Evolutionary conservation across 164 flowering plant genomes (phyloP).

Genomic region (Stephania japonica): DNA sequence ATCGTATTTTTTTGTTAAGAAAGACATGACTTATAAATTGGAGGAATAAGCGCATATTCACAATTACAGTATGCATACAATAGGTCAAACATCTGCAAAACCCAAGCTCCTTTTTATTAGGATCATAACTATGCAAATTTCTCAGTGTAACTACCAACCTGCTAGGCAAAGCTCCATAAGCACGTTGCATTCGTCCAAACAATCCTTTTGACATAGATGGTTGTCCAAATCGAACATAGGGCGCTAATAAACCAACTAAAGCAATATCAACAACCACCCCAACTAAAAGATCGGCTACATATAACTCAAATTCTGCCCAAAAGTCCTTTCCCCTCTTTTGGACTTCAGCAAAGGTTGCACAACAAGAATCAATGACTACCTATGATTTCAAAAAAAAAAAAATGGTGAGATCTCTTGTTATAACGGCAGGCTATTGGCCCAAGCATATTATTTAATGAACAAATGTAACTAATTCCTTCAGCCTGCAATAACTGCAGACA

Average conservation of each 20-base stretch:
- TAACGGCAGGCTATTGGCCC: not conserved
- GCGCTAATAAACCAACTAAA: slow-evolving; percentile 89
- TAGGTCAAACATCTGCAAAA: not conserved
- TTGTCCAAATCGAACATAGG: slow-evolving; percentile 78
- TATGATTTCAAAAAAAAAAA: slow-evolving; percentile 25
- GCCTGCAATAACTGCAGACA: not conserved
- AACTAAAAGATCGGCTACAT: slow-evolving; percentile 78
- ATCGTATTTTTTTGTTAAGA: not conserved
- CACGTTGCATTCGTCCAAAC: slow-evolving; percentile 54
- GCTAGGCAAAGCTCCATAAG: slow-evolving; percentile 79
- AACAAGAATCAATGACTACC: slow-evolving; percentile 90
- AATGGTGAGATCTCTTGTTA: not conserved
- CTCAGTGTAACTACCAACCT: slow-evolving; percentile 35
- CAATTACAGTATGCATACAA: not conserved
- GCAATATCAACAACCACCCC: slow-evolving; percentile 79
- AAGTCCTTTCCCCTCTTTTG: slow-evolving; percentile 94
- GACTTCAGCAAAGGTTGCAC: slow-evolving; percentile 95
- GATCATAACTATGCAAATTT: not conserved
- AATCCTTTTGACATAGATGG: slow-evolving; percentile 54
- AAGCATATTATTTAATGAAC: not conserved
- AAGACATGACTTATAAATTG: not conserved
- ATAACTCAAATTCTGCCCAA: slow-evolving; percentile 95
- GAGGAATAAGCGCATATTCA: not conserved
- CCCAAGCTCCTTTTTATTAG: not conserved
- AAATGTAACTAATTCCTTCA: not conserved